These are phyloP conservation scores for Mortierella sp. DNA, from an alignment of 371 early-diverging fungal species.

Conservation along the genomic window DNA sequence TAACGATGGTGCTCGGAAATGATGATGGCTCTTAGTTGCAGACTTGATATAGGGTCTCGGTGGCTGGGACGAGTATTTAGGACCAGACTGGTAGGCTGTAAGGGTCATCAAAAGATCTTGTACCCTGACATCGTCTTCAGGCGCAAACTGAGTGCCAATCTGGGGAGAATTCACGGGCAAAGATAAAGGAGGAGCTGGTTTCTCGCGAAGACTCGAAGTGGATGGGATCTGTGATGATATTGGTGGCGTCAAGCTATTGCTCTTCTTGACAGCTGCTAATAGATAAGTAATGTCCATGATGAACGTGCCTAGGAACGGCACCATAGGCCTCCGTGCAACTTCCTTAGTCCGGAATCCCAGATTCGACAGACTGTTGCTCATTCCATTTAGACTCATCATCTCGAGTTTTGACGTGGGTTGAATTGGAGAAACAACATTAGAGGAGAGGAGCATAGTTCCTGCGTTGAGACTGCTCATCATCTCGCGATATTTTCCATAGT, in stretches of 20 bases:
- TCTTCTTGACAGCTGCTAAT: slow-evolving; percentile 71
- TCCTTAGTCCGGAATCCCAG: slow-evolving; percentile 40
- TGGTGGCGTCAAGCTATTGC: slow-evolving; percentile 17
- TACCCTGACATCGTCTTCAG: slow-evolving; percentile 67
- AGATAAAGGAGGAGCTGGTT: neutral
- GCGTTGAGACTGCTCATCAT: slow-evolving; percentile 60
- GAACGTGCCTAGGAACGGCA: slow-evolving; percentile 85
- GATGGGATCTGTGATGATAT: slow-evolving; percentile 41
- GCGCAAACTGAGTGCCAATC: slow-evolving; percentile 24
- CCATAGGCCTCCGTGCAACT: slow-evolving; percentile 65
- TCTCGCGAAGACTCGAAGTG: slow-evolving; percentile 44
- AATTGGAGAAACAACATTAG: slow-evolving; percentile 22
- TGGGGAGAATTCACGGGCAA: slow-evolving; percentile 15
- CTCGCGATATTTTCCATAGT: slow-evolving; percentile 80
- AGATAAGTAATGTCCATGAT: slow-evolving; percentile 87
- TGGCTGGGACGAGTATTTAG: slow-evolving; percentile 68
- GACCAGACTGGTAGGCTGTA: slow-evolving; percentile 71
- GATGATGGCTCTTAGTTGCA: slow-evolving; percentile 64
- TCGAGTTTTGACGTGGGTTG: slow-evolving; percentile 59
- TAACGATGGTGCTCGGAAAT: slow-evolving; percentile 59
- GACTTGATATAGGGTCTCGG: slow-evolving; percentile 66
- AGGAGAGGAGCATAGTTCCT: slow-evolving; percentile 26
- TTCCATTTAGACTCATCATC: slow-evolving; percentile 48
- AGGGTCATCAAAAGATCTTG: slow-evolving; percentile 66
- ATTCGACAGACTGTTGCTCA: slow-evolving; percentile 29